Conservation (phyloP, 495 filamentous ascomycete species). For the Aspergillus ellipticus region DNA sequence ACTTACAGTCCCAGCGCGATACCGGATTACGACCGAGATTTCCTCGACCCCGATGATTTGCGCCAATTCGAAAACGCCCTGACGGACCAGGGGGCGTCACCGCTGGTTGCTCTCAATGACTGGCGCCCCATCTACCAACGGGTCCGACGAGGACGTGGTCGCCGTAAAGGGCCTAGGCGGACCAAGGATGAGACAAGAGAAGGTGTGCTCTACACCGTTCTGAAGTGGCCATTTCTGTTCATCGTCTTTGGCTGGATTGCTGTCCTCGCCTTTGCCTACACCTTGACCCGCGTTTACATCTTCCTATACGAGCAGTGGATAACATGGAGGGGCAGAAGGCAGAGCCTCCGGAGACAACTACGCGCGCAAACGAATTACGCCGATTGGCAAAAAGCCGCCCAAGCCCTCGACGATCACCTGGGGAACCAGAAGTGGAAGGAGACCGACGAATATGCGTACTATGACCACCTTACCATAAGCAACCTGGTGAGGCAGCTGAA, state of each 20-base stretch:
- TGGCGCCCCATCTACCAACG: conserved; percentile 76
- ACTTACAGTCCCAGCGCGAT: conserved; percentile 44
- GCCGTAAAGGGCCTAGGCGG: conserved; percentile 44
- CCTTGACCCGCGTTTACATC: conserved; percentile 83
- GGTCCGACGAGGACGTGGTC: conserved; percentile 47
- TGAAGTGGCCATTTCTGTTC: conserved; percentile 88
- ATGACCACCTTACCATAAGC: conserved; percentile 77
- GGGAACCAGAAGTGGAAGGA: conserved; percentile 85
- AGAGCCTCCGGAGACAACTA: conserved; percentile 65
- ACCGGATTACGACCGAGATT: conserved; percentile 64
- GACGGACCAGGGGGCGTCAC: conserved; percentile 44
- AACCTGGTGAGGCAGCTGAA: conserved; percentile 72
- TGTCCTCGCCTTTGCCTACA: conserved; percentile 64
- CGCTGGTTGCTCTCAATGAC: conserved; percentile 72
- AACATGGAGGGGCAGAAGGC: conserved; percentile 61
- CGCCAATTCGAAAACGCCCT: conserved; percentile 49
- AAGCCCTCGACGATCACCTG: conserved; percentile 74
- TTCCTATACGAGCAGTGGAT: conserved; percentile 72
- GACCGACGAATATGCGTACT: conserved; percentile 88
- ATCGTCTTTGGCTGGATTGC: conserved; percentile 76
- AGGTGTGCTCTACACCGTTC: conserved; percentile 78
- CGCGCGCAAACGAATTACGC: conserved; percentile 66
- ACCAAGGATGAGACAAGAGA: conserved; percentile 90
- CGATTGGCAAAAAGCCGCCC: conserved; percentile 77
- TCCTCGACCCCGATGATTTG: conserved; percentile 54